Evolutionary conservation across 257 asterid species (phyloP), one percentile per base, ranked within the genome.

Genomic region (Gentiana dahurica): DNA sequence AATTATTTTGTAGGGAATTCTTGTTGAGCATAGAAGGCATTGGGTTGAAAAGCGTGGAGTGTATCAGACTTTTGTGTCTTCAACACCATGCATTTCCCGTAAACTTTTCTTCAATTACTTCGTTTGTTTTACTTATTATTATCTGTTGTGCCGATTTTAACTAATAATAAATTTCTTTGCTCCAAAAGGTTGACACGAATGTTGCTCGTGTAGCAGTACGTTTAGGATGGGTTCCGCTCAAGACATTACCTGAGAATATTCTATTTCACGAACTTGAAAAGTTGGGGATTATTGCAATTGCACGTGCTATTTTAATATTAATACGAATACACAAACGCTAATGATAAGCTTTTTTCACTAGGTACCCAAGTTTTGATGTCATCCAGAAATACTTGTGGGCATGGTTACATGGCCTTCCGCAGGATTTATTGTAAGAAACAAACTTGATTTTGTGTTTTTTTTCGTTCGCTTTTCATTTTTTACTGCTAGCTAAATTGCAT

Each of bases 381-480:
- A 86, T 86, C 45, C 94, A 86, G 72, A 77, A 83, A 67, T 86
- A 81, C 53, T 67, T 83, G 54, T 86, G 86, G 90, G 87, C 95
- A 43, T 74, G 94, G 52, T 81, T 86, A 60, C 74, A 83, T 79
- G 77, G 76, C 71, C 90, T 86, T 64, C 82, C 76, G 64, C 85
- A 81, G 41, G 74, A 70, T 70, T 78, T 87, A 68, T 71, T 86
- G 94, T 83, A 79, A 75, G 12, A 51, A 7, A 15, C 15, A 36
- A 32, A 51, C 58, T 46, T 48, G 56, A 7, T 58, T n/a, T 24
- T 24, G 24, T 24, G 24, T 24, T 58, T 9, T 33, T 4, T 53
- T 10, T 24, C 8, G n/a, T 32, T 12, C 6, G 34, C 36, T 11
- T 44, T 37, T 13, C 8, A n/a, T 15, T 43, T 50, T 54, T 10